Evolutionary conservation across 1,284 basidiomycete genomes (phyloP), one percentile per base, ranked within the genome.

Genomic region (Sporisorium iseilematis-ciliati): DNA sequence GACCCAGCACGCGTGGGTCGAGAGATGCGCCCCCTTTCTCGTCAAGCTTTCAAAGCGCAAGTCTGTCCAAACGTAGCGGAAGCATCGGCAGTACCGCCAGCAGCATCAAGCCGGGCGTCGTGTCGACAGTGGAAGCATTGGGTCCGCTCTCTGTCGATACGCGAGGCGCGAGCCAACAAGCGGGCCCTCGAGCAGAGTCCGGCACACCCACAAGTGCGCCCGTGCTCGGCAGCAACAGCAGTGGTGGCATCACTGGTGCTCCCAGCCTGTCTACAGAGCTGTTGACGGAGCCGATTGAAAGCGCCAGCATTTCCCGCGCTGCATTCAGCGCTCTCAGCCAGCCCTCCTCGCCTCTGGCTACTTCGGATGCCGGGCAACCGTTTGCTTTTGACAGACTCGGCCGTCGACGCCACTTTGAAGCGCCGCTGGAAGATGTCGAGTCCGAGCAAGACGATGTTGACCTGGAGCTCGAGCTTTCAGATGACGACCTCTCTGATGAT

Each of bases 401-500:
- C n/a, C 63, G 72, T 38, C 72, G 72, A 31, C 72, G 66, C 18
- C 66, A 65, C 11, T 21, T 62, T 10, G 41, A 50, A 3, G 40
- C 49, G 55, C 61, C 57, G 1, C 21, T 61, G n/a, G 59, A 66
- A n/a, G 77, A 73, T 33, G 58, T 76, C 11, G 77, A 75, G 21
- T 59, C 75, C 18, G 73, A 75, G 7, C 68, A 80, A 48, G 79
- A 78, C 45, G 81, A 82, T 42, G 43, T 74, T 16, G 56, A 57
- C 26, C 45, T 75, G 7, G 77, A 77, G 48, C 68, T 81, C 18
- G 79, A 78, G 40, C 59, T 79, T 12, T 78, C 77, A 10, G 78
- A 80, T 46, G 79, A 79, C 43, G 81, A 82, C 46, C 49, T 74
- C 18, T 77, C 66, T 31, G 71, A 72, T 25, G 75, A 78, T 18